Percentiles rank a stretch among this genome's conserved stretches.
These are phyloP conservation scores for Penicillium paxilli DNA, from an alignment of 495 filamentous ascomycete species.

Conservation along the genomic window DNA sequence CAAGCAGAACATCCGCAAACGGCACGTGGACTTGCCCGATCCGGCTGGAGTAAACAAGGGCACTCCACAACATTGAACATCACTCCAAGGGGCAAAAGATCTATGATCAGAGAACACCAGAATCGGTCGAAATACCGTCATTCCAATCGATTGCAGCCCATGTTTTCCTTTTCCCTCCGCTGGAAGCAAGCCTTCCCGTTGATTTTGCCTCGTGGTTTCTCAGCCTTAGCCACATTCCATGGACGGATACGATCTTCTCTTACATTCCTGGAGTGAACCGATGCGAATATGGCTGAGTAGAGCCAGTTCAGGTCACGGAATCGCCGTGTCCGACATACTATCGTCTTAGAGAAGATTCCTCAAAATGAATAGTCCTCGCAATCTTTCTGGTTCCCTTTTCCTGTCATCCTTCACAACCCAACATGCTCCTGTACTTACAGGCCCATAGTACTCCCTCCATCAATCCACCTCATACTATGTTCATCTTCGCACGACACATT, in stretches of 20 bases:
- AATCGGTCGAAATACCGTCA: not conserved
- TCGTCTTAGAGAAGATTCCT: not conserved
- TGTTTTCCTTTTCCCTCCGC: constrained; percentile 4
- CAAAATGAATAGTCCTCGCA: constrained; percentile 4
- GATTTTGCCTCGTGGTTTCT: constrained; percentile 21
- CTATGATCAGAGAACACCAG: not conserved
- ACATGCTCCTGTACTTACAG: constrained; percentile 7
- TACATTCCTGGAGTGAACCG: constrained; percentile 19
- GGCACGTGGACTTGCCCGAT: constrained; percentile 12
- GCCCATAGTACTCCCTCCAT: constrained; percentile 4
- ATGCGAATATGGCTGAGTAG: constrained; percentile 8
- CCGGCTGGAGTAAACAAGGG: not conserved
- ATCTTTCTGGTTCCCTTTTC: not conserved
- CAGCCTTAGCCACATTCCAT: constrained; percentile 21
- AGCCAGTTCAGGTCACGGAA: constrained; percentile 1
- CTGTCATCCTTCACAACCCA: not conserved
- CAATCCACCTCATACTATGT: not conserved
- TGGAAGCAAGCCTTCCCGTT: not conserved
- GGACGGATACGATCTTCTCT: constrained; percentile 21
- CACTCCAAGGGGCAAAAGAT: not conserved
- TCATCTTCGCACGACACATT: not conserved
- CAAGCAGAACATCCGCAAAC: constrained; percentile 5
- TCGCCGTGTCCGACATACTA: constrained; percentile 9
- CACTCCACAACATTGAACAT: not conserved
- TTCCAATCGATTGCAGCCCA: constrained; percentile 1